Evolutionary conservation across 2,329 filamentous ascomycete genomes (phyloP).

Genomic region (Aureobasidium lini): DNA sequence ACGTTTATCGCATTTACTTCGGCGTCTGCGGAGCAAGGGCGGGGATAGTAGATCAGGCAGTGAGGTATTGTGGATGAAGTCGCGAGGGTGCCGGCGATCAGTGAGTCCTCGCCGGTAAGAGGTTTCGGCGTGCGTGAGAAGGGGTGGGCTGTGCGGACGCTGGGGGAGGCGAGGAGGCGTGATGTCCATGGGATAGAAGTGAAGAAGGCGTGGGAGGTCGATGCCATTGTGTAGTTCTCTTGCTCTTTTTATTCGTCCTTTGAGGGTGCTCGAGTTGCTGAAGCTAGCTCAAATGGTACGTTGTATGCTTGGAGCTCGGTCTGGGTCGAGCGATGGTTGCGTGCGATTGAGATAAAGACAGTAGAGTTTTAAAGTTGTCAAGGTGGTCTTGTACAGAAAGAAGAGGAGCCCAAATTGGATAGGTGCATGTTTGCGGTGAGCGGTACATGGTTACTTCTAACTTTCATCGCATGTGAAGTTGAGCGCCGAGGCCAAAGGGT

Average conservation of each 20-base stretch:
- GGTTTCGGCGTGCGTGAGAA: constrained; percentile 33
- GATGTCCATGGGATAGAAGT: constrained; percentile 27
- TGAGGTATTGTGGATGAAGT: constrained; percentile 42
- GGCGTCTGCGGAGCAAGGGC: constrained; percentile 25
- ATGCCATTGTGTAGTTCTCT: background rate
- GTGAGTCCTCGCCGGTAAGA: constrained; percentile 39
- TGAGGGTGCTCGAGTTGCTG: background rate
- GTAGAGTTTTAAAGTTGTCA: no score
- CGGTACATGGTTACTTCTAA: background rate
- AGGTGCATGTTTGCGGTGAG: background rate
- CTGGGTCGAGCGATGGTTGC: background rate
- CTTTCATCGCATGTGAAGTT: background rate
- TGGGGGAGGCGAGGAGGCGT: constrained; percentile 24
- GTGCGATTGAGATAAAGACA: background rate
- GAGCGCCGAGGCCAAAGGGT: background rate
- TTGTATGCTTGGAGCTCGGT: background rate
- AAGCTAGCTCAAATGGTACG: background rate
- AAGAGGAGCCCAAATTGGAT: background rate
- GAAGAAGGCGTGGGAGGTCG: constrained; percentile 18
- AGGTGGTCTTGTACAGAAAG: no score
- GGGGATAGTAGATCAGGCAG: constrained; percentile 38
- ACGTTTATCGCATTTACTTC: constrained; percentile 30
- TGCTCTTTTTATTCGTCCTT: background rate
- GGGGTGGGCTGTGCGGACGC: constrained; percentile 32
- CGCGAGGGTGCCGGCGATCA: constrained; percentile 48